These are phyloP conservation scores for Pyrus communis DNA, from an alignment of 306 rosid species.

Conservation along the genomic window DNA sequence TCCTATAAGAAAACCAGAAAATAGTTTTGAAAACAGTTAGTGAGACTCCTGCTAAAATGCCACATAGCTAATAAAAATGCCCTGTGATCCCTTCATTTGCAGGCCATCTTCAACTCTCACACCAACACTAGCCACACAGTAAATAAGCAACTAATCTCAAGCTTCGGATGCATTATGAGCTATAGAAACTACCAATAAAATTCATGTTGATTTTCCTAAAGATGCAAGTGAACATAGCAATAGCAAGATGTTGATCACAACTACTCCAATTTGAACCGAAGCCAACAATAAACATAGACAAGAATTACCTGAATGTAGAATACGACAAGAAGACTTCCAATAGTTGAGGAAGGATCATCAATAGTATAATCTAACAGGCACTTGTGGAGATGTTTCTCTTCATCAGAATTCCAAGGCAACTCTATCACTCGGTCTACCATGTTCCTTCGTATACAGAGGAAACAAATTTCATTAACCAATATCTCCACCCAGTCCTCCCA, in stretches of 20 bases:
- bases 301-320: slow-evolving; percentile 80
- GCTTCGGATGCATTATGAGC: neutral
- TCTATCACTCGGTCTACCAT: slow-evolving; percentile 85
- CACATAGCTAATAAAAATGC: neutral
- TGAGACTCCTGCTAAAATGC: neutral
- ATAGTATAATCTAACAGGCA: slow-evolving; percentile 70
- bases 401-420: slow-evolving; percentile 90
- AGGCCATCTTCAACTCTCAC: neutral
- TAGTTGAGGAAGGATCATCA: slow-evolving; percentile 54
- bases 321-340: slow-evolving; percentile 87
- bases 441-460: slow-evolving; percentile 86
- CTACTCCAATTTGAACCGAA: neutral
- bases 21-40: neutral
- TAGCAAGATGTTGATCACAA: slow-evolving; percentile 6
- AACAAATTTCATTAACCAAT: slow-evolving; percentile 86
- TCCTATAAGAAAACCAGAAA: neutral
- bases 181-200: neutral
- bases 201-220: neutral
- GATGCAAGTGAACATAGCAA: slow-evolving; percentile 1
- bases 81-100: neutral
- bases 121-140: neutral
- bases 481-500: slow-evolving; percentile 80
- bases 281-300: neutral
- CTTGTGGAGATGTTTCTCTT: slow-evolving; percentile 83
- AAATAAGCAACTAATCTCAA: neutral